These are phyloP conservation scores for Seiridium unicorne DNA, from an alignment of 2,329 filamentous ascomycete genomes.

Conservation along the genomic window DNA sequence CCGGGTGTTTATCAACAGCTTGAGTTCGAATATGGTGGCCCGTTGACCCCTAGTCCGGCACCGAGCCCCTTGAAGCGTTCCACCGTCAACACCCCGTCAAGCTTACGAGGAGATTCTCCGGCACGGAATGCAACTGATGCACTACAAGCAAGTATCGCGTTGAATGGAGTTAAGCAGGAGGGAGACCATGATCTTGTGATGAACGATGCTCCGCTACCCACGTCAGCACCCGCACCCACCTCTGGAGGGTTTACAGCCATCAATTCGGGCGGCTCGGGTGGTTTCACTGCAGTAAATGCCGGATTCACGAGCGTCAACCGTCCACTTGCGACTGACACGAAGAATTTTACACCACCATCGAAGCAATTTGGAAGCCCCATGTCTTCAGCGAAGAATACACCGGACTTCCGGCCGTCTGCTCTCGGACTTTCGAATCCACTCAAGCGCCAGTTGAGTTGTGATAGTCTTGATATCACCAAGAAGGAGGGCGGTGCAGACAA, in stretches of 20 bases:
- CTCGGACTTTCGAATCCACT: slow-evolving; percentile 58
- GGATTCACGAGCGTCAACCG: slow-evolving; percentile 69
- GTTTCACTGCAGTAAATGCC: slow-evolving; percentile 73
- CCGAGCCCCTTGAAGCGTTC: slow-evolving; percentile 70
- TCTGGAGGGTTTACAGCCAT: slow-evolving; percentile 60
- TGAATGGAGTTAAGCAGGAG: slow-evolving; percentile 42
- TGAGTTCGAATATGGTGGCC: slow-evolving; percentile 89
- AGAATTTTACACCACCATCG: slow-evolving; percentile 60
- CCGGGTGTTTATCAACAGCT: slow-evolving; percentile 96
- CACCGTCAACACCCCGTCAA: slow-evolving; percentile 56
- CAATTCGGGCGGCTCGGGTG: slow-evolving; percentile 56
- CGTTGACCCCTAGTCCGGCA: slow-evolving; percentile 73
- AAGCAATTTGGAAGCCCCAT: slow-evolving; percentile 63
- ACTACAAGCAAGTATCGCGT: slow-evolving; percentile 44
- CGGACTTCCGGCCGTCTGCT: slow-evolving; percentile 58
- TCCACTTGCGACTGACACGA: slow-evolving; percentile 41
- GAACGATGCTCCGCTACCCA: slow-evolving; percentile 37
- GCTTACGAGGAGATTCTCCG: slow-evolving; percentile 64
- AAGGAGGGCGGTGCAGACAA: slow-evolving; percentile 48
- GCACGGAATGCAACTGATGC: slow-evolving; percentile 55
- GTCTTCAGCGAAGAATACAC: slow-evolving; percentile 61
- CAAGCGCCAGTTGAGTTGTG: slow-evolving; percentile 74
- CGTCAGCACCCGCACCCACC: slow-evolving; percentile 28
- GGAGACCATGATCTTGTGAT: slow-evolving; percentile 47
- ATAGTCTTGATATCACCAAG: slow-evolving; percentile 46